These are phyloP conservation scores for Fomitopsis pulvina DNA, from an alignment of 768 basidiomycete genomes.

Conservation along the genomic window DNA sequence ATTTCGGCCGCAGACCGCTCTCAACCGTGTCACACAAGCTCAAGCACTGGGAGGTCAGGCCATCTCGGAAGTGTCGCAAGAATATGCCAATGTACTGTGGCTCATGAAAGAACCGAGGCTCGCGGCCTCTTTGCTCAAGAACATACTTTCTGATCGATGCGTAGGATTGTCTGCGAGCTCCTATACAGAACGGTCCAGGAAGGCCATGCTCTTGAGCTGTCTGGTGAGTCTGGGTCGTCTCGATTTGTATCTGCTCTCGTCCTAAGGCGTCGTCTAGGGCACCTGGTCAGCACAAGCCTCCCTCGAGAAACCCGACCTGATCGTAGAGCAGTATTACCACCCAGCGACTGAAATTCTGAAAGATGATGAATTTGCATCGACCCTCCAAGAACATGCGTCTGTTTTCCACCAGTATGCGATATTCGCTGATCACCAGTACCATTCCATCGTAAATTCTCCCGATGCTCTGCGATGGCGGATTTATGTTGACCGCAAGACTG, in stretches of 20 bases:
- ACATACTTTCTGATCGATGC: neutral
- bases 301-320: constrained; percentile 68
- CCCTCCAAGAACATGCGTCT: constrained; percentile 31
- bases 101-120: constrained; percentile 75
- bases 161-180: no score
- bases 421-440: constrained; percentile 87
- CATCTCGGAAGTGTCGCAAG: constrained; percentile 57
- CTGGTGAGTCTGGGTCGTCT: constrained; percentile 63
- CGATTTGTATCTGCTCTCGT: no score
- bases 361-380: neutral
- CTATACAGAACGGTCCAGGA: constrained; percentile 9
- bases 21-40: constrained; percentile 79
- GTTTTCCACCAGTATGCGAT: constrained; percentile 79
- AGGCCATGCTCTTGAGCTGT: constrained; percentile 49
- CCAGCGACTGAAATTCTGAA: constrained; percentile 40
- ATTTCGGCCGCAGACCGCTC: constrained; percentile 69
- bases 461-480: constrained; percentile 64
- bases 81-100: constrained; percentile 91
- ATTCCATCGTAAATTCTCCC: constrained; percentile 58
- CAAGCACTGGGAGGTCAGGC: constrained; percentile 47
- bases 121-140: constrained; percentile 62
- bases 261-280: constrained; percentile 62
- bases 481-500: constrained; percentile 65
- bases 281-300: constrained; percentile 88
- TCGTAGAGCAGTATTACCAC: constrained; percentile 64